Conservation (phyloP, 257 asterid genomes). For the Ligustrum vulgare region DNA sequence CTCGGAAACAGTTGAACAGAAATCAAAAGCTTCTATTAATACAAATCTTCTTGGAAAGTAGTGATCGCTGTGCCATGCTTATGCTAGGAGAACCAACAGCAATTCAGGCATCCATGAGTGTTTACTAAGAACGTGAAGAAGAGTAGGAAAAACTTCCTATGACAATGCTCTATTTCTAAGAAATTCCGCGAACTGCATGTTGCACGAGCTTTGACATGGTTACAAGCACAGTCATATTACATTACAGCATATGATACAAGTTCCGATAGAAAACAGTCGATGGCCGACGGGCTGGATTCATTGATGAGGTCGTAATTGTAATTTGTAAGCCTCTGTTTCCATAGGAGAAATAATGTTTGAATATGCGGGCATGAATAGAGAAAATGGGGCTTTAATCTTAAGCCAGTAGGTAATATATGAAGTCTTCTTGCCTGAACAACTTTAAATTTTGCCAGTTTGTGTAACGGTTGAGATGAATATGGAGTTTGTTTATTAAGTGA, state of each 20-base stretch:
- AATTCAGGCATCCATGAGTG: background rate
- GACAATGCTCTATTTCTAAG: background rate
- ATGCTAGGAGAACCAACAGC: background rate
- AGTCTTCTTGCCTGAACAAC: too few relatives aligned
- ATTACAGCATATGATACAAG: background rate
- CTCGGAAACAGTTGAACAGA: background rate
- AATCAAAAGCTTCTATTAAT: background rate
- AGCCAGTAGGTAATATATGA: too few relatives aligned
- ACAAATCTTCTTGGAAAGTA: background rate
- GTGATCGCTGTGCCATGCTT: background rate
- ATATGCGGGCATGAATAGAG: too few relatives aligned
- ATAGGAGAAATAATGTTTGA: slow-evolving; percentile 81
- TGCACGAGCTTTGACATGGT: too few relatives aligned
- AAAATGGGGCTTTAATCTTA: too few relatives aligned
- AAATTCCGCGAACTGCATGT: background rate
- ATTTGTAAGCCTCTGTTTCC: slow-evolving; percentile 94
- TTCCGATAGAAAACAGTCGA: background rate
- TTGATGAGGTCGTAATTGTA: slow-evolving; percentile 57
- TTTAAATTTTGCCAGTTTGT: too few relatives aligned
- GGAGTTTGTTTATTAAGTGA: too few relatives aligned
- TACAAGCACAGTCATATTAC: background rate
- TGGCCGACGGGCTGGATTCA: background rate
- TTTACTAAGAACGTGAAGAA: background rate
- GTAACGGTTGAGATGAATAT: too few relatives aligned
- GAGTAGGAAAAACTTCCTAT: background rate